Percentiles rank a stretch among this genome's conserved stretches.
phyloP scores from a whole-genome alignment of 805 yeast species.

The Lachancea sp. region DNA sequence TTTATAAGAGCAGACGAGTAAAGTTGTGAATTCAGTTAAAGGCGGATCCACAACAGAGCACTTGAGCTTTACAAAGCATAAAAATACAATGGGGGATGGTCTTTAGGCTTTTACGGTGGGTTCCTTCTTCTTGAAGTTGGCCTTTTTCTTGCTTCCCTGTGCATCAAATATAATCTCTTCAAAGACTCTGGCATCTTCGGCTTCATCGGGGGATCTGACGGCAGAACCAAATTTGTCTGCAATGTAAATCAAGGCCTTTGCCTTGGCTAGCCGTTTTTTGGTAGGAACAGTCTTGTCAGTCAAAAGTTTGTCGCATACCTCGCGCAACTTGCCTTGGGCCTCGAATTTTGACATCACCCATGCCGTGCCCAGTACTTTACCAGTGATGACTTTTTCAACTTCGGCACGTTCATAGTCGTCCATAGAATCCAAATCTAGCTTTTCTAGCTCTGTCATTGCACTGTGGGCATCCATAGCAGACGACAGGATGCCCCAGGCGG shows the following conservation, averaged over 20 bases:
- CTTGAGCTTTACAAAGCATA: no score
- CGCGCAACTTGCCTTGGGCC: constrained; percentile 69
- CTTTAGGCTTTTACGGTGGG: constrained; percentile 5
- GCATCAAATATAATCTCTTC: constrained; percentile 92
- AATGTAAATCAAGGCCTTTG: constrained; percentile 67
- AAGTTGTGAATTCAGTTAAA: not conserved
- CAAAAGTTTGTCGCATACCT: constrained; percentile 73
- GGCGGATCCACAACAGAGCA: no score
- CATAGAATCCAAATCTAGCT: constrained; percentile 55
- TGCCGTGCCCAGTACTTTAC: constrained; percentile 86
- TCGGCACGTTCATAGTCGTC: constrained; percentile 62
- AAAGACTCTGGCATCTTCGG: constrained; percentile 84
- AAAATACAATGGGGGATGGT: no score
- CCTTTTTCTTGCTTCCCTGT: constrained; percentile 42
- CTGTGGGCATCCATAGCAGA: constrained; percentile 85
- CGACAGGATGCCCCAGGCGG: constrained; percentile 74
- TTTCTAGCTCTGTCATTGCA: constrained; percentile 66
- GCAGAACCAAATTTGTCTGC: constrained; percentile 65
- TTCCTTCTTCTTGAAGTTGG: constrained; percentile 3
- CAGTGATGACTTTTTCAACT: constrained; percentile 74
- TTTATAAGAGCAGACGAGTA: not conserved
- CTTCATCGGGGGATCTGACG: constrained; percentile 76
- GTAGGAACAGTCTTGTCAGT: constrained; percentile 58
- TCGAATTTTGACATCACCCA: constrained; percentile 94
- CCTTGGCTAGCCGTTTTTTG: constrained; percentile 62